Percentiles rank a stretch among this genome's conserved stretches.
These are phyloP conservation scores for Backusella parvicylindrica DNA, from an alignment of 192 early-diverging fungal genomes.

Conservation along the genomic window DNA sequence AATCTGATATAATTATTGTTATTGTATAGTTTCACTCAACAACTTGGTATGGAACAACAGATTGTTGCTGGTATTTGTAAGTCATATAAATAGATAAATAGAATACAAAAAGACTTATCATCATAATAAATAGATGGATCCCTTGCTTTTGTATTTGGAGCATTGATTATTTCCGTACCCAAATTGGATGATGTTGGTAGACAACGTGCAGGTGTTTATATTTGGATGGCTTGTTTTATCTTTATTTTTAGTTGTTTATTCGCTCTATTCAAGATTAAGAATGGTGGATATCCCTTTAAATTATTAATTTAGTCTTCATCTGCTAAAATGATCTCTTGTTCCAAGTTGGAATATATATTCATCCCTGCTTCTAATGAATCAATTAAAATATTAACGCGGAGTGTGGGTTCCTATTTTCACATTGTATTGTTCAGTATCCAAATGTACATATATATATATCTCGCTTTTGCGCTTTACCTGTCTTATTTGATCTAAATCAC, in stretches of 20 bases:
- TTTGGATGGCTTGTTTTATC: constrained; percentile 60
- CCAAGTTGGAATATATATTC: constrained; percentile 34
- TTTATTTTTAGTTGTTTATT: constrained; percentile 63
- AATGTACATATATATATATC: too few relatives aligned
- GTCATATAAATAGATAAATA: constrained; percentile 3
- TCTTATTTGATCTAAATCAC: constrained; percentile 35
- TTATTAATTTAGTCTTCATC: constrained; percentile 36
- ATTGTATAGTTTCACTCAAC: constrained; percentile 49
- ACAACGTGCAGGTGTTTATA: constrained; percentile 58
- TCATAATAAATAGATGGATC: constrained; percentile 50
- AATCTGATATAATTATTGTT: too few relatives aligned
- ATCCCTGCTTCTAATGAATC: constrained; percentile 41
- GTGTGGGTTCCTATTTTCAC: constrained; percentile 31
- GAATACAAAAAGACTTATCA: background rate
- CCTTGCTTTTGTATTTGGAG: constrained; percentile 50
- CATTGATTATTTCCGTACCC: constrained; percentile 51
- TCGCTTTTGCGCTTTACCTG: constrained; percentile 15
- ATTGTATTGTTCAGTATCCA: background rate
- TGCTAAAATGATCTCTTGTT: constrained; percentile 29
- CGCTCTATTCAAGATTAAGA: constrained; percentile 66
- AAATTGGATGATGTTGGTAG: constrained; percentile 45
- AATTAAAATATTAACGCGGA: constrained; percentile 37
- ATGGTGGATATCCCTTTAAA: constrained; percentile 67
- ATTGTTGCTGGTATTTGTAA: constrained; percentile 71
- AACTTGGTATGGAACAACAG: constrained; percentile 69